These are phyloP conservation scores for Galerina sulciceps DNA, from an alignment of 768 basidiomycete species.

Conservation along the genomic window DNA sequence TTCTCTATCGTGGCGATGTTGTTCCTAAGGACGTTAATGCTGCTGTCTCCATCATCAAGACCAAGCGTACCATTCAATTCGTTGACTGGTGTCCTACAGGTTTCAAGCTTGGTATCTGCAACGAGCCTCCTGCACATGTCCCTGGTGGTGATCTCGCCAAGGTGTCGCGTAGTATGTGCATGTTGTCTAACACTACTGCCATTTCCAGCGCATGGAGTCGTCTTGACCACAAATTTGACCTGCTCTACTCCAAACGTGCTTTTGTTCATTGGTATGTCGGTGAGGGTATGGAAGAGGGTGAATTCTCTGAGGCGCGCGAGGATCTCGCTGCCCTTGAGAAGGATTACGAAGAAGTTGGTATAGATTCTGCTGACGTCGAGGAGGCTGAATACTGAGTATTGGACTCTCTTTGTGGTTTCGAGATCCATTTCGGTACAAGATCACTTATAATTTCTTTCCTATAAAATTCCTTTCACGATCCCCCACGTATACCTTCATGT, in stretches of 20 bases:
- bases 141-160: slow-evolving; percentile 96
- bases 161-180: slow-evolving; percentile 92
- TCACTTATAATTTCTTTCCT: slow-evolving; percentile 21
- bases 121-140: slow-evolving; percentile 90
- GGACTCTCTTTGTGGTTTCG: slow-evolving; percentile 10
- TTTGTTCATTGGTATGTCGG: slow-evolving; percentile 96
- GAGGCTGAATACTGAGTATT: slow-evolving; percentile 62
- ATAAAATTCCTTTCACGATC: slow-evolving; percentile 23
- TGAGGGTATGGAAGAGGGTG: slow-evolving; percentile 99
- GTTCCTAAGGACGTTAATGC: slow-evolving; percentile 95
- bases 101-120: slow-evolving; percentile 98
- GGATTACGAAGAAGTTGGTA: slow-evolving; percentile 90
- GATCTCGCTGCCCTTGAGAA: slow-evolving; percentile 98
- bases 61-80: slow-evolving; percentile 97
- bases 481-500: slow-evolving; percentile 32
- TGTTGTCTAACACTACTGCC: slow-evolving; percentile 93
- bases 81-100: slow-evolving; percentile 99
- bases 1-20: slow-evolving; percentile 95
- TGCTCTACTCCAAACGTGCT: slow-evolving; percentile 95
- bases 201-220: slow-evolving; percentile 96
- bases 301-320: slow-evolving; percentile 98
- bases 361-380: slow-evolving; percentile 75
- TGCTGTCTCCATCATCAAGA: slow-evolving; percentile 94
- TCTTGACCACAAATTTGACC: slow-evolving; percentile 95
- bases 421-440: slow-evolving; percentile 15